Percentiles rank a stretch among this genome's conserved stretches.
phyloP scores from a whole-genome alignment of 768 basidiomycete genomes.

The Hypholoma sublateritium region DNA sequence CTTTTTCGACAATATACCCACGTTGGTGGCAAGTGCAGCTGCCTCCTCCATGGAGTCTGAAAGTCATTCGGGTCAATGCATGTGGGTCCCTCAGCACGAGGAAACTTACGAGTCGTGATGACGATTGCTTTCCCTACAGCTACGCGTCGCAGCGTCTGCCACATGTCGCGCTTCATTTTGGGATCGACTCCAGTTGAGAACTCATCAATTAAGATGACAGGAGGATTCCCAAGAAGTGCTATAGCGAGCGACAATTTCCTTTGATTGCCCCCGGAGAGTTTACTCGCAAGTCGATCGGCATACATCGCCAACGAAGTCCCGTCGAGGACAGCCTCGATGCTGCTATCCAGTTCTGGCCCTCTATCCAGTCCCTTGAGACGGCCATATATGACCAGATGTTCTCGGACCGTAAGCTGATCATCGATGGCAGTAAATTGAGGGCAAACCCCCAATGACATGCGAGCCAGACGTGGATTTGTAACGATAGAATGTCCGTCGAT shows the following conservation, averaged over 20 bases:
- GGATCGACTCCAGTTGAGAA: constrained; percentile 84
- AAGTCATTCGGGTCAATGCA: not conserved
- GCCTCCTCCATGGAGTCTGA: constrained; percentile 33
- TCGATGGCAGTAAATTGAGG: constrained; percentile 87
- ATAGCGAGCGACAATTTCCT: constrained; percentile 76
- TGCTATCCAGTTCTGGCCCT: constrained; percentile 47
- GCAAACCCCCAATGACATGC: constrained; percentile 75
- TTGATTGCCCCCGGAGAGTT: constrained; percentile 78
- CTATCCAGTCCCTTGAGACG: constrained; percentile 64
- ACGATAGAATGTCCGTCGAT: constrained; percentile 68
- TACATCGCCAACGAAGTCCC: constrained; percentile 60
- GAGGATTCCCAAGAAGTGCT: constrained; percentile 53
- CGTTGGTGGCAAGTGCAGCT: constrained; percentile 23
- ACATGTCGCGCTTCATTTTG: constrained; percentile 82
- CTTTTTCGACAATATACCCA: constrained; percentile 22
- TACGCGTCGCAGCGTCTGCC: constrained; percentile 68
- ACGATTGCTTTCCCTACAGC: constrained; percentile 67
- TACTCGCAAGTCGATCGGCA: constrained; percentile 68
- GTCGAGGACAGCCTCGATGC: constrained; percentile 54
- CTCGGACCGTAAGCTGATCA: constrained; percentile 70
- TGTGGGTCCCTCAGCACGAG: not conserved
- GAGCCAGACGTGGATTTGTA: constrained; percentile 56
- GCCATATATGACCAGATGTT: constrained; percentile 73
- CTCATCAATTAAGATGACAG: constrained; percentile 79
- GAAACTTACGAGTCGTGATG: constrained; percentile 63